Base-by-base conservation (phyloP, 1,284 basidiomycete species). In the Sanghuangporus sanghuang region DNA sequence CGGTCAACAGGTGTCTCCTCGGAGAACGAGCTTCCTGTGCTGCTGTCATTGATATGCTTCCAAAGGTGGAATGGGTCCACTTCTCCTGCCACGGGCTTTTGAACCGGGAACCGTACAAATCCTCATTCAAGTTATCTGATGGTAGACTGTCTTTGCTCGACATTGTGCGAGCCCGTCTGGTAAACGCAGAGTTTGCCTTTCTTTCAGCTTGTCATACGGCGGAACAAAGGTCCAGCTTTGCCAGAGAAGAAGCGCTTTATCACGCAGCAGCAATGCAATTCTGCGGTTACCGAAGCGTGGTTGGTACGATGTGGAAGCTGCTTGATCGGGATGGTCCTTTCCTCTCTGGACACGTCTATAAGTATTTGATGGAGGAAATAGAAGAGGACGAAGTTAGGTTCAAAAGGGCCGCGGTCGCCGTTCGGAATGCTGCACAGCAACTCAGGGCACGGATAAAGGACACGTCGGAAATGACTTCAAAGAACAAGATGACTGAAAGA, bases 271-370 rank as follows among this genome's bases (percentile, higher is more conserved):
- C 71, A 0, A 49, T 77, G 63, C 73, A 73, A 57, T 76, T 75
- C 53, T 67, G 68, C 8, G 77, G 76, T 7, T 71, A 74, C 61
- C 66, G 69, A 8, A 73, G 71, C 38, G 77, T 78, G 0, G 68
- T 80, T 11, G 78, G 75, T n/a, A 77, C 78, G 38, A 66, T 78
- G 67, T 79, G 77, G 77, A 62, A 65, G n/a, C 71, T 76, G 64
- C 57, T 52, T 3, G 72, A 75, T 50, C 16, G 14, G 2, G 68
- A 71, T 55, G 74, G 68, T 11, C 67, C 68, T 12, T 6, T 9
- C n/a, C 9, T 53, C 11, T 18, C 50, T 11, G 32, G 27, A 35
- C 6, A 27, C 3, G 50, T 53, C 32, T 32, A 53, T 32, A 32
- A 1, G 1, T 11, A 32, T 21, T n/a, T 49, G 1, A 11, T 9